Evolutionary conservation across 2,329 filamentous ascomycete species (phyloP), one percentile per base, ranked within the genome.

Genomic region (Trichophyton simii): DNA sequence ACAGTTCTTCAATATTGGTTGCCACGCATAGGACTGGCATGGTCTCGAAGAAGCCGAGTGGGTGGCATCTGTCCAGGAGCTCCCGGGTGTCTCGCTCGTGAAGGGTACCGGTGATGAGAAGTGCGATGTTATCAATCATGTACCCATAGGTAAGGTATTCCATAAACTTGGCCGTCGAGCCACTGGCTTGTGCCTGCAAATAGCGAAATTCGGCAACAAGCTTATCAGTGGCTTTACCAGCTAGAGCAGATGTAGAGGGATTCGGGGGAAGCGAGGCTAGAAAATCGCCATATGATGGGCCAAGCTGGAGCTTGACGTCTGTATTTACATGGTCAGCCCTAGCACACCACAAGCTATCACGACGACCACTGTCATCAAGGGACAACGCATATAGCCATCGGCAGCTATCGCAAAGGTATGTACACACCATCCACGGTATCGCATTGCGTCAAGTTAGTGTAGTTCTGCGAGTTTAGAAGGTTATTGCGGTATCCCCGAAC

Each of bases 71-170:
- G 72, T 97, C 94, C 60, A 99, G 79, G 65, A 99, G 83, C 77
- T 99, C 94, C 63, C 91, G 86, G 2, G 94, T 99, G 74, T 99
- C 94, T 72, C 94, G 85, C 78, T 99, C 95, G 77, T 99, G 94
- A 34, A 99, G 83, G 11, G 94, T 99, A 65, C 94, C 94, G 22
- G 94, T 99, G 75, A 99, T 99, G 70, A 99, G 85, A 46, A 99
- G 86, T 44, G 95, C 94, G 60, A 99, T 91, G 70, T 99, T 99
- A 78, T 99, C 94, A 76, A 99, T 99, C 94, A 99, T 99, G 81
- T 99, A 99, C 65, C 91, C 92, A 74, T 99, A 99, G 1, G 94
- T 99, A 64, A 99, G 80, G 76, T 96, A 99, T 75, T 97, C 91
- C 84, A 99, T 91, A 76, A 99, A 99, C 72, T 89, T 91, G 65